A percentile compares a stretch with the other conserved stretches of the same genome.
phyloP scores from a whole-genome alignment of 2,329 filamentous ascomycete species.

The Cladosporium sp. region DNA sequence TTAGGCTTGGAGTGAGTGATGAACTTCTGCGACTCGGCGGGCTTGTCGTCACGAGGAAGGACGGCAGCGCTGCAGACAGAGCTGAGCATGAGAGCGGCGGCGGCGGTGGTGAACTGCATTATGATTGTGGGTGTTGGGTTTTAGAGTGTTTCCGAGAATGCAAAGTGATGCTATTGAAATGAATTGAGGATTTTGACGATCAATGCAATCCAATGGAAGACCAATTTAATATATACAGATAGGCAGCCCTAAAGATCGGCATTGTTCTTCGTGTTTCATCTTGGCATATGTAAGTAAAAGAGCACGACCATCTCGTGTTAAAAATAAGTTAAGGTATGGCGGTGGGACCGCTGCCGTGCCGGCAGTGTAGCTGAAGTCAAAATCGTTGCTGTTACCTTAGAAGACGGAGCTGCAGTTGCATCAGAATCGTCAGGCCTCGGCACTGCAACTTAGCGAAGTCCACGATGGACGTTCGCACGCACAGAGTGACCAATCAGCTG shows the following conservation, averaged over 20 bases:
- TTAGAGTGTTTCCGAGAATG: background rate
- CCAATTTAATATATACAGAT: background rate
- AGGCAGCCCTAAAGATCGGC: background rate
- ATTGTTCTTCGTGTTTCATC: background rate
- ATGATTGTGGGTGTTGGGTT: background rate
- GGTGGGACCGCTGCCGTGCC: background rate
- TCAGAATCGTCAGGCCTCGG: background rate
- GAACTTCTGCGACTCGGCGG: slow-evolving; percentile 12
- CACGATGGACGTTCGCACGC: too few species aligned
- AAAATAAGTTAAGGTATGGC: slow-evolving; percentile 2
- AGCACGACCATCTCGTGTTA: background rate
- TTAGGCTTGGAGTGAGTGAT: slow-evolving; percentile 13
- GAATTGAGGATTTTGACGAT: background rate
- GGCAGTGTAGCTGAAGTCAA: background rate
- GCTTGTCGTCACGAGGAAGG: slow-evolving; percentile 7
- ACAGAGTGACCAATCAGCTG: background rate
- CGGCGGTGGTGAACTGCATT: slow-evolving; percentile 10
- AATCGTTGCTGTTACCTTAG: background rate
- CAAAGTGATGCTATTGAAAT: too few species aligned
- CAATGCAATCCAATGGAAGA: too few species aligned
- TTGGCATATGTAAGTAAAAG: background rate
- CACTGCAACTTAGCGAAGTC: background rate
- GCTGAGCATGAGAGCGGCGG: slow-evolving; percentile 12
- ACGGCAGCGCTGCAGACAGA: slow-evolving; percentile 8
- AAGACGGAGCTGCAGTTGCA: too few species aligned